Conservation (phyloP, 495 filamentous ascomycete species). For the Cercophora newfieldiana region DNA sequence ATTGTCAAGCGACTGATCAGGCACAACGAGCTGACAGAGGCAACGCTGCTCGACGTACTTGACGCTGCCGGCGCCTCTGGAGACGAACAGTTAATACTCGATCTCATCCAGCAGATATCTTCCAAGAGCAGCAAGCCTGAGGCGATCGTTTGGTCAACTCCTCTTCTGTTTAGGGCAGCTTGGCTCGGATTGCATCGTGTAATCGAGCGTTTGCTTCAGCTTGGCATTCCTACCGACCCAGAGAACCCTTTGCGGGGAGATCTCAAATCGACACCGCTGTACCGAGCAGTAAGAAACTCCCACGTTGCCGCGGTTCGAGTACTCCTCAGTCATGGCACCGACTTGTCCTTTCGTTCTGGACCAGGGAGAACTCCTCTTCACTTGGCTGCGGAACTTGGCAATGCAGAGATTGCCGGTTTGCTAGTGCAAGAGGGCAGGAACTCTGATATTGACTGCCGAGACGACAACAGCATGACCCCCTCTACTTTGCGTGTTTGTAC, state of each 20-base stretch:
- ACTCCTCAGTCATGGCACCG: slow-evolving; percentile 4
- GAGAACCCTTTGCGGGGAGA: background rate
- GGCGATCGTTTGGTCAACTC: background rate
- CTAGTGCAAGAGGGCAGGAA: slow-evolving; percentile 10
- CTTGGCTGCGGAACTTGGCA: background rate
- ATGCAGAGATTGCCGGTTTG: slow-evolving; percentile 6
- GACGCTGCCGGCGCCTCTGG: slow-evolving; percentile 8
- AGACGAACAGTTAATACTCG: slow-evolving; percentile 5
- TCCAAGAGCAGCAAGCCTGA: slow-evolving; percentile 5
- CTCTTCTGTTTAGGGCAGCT: background rate
- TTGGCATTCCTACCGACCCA: background rate
- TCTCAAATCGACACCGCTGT: background rate
- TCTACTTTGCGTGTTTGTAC: slow-evolving; percentile 9
- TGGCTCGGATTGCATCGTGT: slow-evolving; percentile 9
- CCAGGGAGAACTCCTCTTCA: slow-evolving; percentile 1
- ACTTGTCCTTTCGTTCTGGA: background rate
- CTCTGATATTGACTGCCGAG: background rate
- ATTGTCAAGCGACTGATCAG: too few relatives aligned
- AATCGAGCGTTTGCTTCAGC: slow-evolving; percentile 7
- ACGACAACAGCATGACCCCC: slow-evolving; percentile 2
- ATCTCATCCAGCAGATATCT: slow-evolving; percentile 2
- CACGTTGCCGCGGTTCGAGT: slow-evolving; percentile 8
- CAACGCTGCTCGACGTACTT: too few relatives aligned
- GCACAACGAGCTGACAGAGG: too few relatives aligned
- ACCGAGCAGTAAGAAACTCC: slow-evolving; percentile 4